Evolutionary conservation across 768 basidiomycete genomes (phyloP), one percentile per base, ranked within the genome.

Genomic region (Boletales sp.): DNA sequence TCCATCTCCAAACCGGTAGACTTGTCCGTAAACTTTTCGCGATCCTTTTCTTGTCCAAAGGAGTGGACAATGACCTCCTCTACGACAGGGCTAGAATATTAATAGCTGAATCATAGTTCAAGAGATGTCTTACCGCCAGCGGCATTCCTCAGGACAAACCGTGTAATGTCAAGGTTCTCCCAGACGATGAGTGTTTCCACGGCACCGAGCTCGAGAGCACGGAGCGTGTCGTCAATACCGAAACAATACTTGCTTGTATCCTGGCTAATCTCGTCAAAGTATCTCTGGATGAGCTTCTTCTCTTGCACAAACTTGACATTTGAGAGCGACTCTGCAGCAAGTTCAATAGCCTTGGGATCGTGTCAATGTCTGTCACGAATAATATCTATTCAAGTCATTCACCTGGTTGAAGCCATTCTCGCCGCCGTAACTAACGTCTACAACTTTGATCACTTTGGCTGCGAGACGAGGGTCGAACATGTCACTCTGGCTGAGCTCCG

Each of bases 271-370:
- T 99, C 97, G 63, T 98, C 95, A 67, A 99, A 99, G 76, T 97
- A 98, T 67, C 82, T 88, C 69, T 98, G 94, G 60, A 99, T 98
- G 43, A 99, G 83, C 68, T 78, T 87, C 78, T 98, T 98, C 76
- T 99, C 97, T 70, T 98, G 95, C 31, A 99, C 95, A 61, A 99
- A 98, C 69, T 99, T 99, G 76, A 99, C 97, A 68, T 98, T 98
- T 34, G 91, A 86, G 27, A 99, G 83, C 3, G 92, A 89, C 69
- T 99, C 97, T 1, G 92, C 88, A 0, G 97, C 91, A 45, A 98
- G 82, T 66, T 98, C 97, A 58, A 99, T 98, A 15, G 97, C 95
- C 91, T 93, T 58, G 21, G 19, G 19, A 29, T 30, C 9, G 3
- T 18, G 21, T 52, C 4, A 59, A 41, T 18, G 1, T 10, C 21